Conservation (phyloP, 257 asterid genomes). For the Haberlea rhodopensis region DNA sequence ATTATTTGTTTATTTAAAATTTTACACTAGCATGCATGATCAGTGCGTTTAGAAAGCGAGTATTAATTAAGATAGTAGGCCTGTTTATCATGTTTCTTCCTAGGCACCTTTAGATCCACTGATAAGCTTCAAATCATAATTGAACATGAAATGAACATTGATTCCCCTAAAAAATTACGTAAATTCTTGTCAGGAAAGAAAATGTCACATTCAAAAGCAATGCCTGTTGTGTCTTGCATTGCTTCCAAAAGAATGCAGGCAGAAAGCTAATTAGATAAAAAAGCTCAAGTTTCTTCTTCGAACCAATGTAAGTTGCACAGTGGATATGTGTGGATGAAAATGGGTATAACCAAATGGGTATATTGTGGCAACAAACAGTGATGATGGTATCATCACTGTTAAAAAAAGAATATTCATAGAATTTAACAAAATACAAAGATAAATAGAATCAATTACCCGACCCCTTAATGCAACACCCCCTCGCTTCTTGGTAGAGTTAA, state of each 20-base stretch:
- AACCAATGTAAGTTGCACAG: too few species aligned
- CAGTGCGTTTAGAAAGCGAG: too few species aligned
- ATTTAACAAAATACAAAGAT: constrained; percentile 6
- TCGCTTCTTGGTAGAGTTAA: constrained; percentile 88
- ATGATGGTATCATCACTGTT: not conserved
- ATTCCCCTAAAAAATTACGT: not conserved
- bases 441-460: constrained; percentile 41
- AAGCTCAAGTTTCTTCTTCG: not conserved
- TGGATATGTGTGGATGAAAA: too few species aligned
- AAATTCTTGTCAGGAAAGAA: constrained; percentile 1
- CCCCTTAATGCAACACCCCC: constrained; percentile 89
- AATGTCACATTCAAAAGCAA: not conserved
- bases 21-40: too few species aligned
- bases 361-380: constrained; percentile 1
- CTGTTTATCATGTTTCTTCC: not conserved
- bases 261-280: not conserved
- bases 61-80: not conserved
- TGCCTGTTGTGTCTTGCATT: too few species aligned
- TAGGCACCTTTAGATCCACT: too few species aligned
- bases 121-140: not conserved
- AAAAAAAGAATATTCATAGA: not conserved
- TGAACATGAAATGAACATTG: not conserved
- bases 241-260: too few species aligned
- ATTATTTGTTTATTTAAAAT: too few species aligned
- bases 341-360: too few species aligned